Evolutionary conservation across 2,329 filamentous ascomycete species (phyloP).

Genomic region (Colletotrichum camelliae): DNA sequence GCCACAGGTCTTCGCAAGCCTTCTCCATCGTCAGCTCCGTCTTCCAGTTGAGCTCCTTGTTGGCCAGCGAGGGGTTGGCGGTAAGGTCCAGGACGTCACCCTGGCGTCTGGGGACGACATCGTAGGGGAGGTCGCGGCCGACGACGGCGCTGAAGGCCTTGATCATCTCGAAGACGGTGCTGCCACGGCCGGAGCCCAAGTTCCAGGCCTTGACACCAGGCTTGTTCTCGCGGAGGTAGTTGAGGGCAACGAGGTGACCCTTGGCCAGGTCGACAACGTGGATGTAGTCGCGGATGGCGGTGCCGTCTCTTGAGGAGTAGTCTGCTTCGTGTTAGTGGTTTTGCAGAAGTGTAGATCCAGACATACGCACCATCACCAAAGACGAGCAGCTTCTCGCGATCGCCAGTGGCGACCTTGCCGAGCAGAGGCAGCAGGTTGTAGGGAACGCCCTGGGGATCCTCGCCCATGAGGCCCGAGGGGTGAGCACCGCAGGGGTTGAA

Average conservation of each 20-base stretch:
- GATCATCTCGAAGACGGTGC: slow-evolving; percentile 97
- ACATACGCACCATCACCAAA: slow-evolving; percentile 81
- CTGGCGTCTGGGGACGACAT: slow-evolving; percentile 80
- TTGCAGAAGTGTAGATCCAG: neutral
- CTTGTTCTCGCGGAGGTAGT: slow-evolving; percentile 82
- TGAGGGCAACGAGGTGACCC: slow-evolving; percentile 87
- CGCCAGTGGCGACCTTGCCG: slow-evolving; percentile 94
- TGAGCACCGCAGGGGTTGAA: slow-evolving; percentile 98
- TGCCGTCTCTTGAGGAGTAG: slow-evolving; percentile 89
- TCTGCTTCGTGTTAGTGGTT: slow-evolving; percentile 58
- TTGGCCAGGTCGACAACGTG: slow-evolving; percentile 89
- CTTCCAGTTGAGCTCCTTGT: slow-evolving; percentile 90
- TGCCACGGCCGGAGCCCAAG: slow-evolving; percentile 90
- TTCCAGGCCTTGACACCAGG: slow-evolving; percentile 97
- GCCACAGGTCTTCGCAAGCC: slow-evolving; percentile 93
- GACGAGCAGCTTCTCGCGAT: slow-evolving; percentile 91
- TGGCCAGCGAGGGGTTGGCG: slow-evolving; percentile 86
- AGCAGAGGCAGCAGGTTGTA: slow-evolving; percentile 95
- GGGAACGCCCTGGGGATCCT: slow-evolving; percentile 93
- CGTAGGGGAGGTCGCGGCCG: slow-evolving; percentile 83
- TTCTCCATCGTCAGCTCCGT: slow-evolving; percentile 89
- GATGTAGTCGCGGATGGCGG: slow-evolving; percentile 97
- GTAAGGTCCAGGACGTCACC: slow-evolving; percentile 96
- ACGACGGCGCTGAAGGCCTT: slow-evolving; percentile 90
- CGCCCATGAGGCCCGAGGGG: slow-evolving; percentile 95